Evolutionary conservation across 2,329 filamentous ascomycete species (phyloP).

Genomic region (Xylariaceae sp.): DNA sequence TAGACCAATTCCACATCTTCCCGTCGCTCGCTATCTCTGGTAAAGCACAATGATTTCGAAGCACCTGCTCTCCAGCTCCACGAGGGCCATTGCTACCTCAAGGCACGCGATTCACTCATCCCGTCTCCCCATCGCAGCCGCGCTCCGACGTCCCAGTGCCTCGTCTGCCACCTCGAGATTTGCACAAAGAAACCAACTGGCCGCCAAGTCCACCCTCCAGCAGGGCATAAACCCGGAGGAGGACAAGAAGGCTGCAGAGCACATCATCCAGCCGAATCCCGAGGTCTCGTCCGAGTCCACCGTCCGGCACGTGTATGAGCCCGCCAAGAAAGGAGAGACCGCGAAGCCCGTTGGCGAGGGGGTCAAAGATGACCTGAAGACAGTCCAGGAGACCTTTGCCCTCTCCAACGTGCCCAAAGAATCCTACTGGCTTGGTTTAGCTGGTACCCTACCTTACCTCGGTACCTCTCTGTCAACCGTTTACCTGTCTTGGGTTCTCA

Average conservation of each 20-base stretch:
- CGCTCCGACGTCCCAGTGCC: not conserved
- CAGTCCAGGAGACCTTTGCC: constrained; percentile 66
- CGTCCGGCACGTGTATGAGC: constrained; percentile 47
- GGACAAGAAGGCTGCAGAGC: constrained; percentile 51
- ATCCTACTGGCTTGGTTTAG: constrained; percentile 64
- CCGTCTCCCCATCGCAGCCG: not conserved
- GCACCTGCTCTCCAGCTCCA: constrained; percentile 20
- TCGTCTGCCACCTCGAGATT: constrained; percentile 2
- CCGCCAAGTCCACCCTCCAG: constrained; percentile 27
- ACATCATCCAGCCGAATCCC: constrained; percentile 57
- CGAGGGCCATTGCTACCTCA: constrained; percentile 14
- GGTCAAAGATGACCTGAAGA: constrained; percentile 49
- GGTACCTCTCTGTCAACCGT: constrained; percentile 79
- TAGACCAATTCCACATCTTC: not conserved
- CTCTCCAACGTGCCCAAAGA: constrained; percentile 63
- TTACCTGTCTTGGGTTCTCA: constrained; percentile 78
- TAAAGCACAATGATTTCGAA: constrained; percentile 27
- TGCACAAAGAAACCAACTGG: constrained; percentile 23
- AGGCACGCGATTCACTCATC: constrained; percentile 11
- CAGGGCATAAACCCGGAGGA: constrained; percentile 48
- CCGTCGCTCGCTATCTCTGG: not conserved
- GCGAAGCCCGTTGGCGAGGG: constrained; percentile 29
- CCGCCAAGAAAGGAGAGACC: constrained; percentile 17
- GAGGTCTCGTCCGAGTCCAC: constrained; percentile 59
- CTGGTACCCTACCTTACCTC: constrained; percentile 80